Base-by-base conservation (phyloP, 768 basidiomycete genomes). In the Cystofilobasidium bisporidii region DNA sequence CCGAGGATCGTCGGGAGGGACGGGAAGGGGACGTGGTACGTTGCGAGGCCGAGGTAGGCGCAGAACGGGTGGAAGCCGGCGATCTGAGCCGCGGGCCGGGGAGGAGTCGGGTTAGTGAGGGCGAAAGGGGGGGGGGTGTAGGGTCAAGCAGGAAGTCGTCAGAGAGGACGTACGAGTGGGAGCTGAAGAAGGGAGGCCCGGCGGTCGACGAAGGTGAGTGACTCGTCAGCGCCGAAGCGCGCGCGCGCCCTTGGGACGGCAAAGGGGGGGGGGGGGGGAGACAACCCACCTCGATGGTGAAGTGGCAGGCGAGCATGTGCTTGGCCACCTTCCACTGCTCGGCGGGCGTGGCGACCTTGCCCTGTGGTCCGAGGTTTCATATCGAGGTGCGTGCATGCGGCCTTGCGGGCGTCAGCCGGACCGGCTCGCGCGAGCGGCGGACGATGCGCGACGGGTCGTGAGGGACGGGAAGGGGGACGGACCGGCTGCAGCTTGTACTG, bases 21-120 rank as follows among this genome's bases (percentile, higher is more conserved):
- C 10, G 66, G 66, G 66, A 67, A 67, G 11, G 66, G 66, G 2
- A 67, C 60, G n/a, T 62, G 36, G 53, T 61, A 58, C 10, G 66
- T 61, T 36, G 60, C 48, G 30, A 67, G 36, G 3, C 66, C 66
- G 33, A 67, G 55, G 53, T 40, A 67, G 11, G 50, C 32, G 20
- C 47, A 38, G 50, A 62, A 32, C 17, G 47, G 41, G 43, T 67
- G 66, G 53, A 63, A 63, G n/a, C 53, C 61, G n/a, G 30, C 55
- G 28, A 67, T 67, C 66, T 67, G 28, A 10, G 28, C 24, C 14
- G 18, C 18, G 9, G 24, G 4, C 20, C 1, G 30, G 22, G 41
- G 5, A 22, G 38, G 9, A 40, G 8, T 8, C 15, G 38, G 38
- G 9, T 8, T 40, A 8, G 12, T 3, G 41, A 15, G n/a, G 11